Evolutionary conservation across 371 early-diverging fungal species (phyloP).

Genomic region (Circinella minor): DNA sequence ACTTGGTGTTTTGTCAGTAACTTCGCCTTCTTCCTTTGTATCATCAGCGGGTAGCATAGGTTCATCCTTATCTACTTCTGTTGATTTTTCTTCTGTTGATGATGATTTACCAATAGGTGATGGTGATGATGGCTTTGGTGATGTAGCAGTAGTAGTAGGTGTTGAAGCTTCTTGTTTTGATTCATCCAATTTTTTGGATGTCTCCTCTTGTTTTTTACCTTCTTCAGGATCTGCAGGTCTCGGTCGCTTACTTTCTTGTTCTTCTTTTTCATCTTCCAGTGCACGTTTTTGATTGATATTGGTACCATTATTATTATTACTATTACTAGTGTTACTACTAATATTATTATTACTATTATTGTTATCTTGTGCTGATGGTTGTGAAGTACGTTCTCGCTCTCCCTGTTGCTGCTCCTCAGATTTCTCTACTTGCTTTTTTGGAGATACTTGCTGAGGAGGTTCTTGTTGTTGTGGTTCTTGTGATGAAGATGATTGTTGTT

Average conservation of each 20-base stretch:
- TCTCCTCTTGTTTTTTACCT: neutral
- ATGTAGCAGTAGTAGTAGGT: neutral
- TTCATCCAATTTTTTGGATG: neutral
- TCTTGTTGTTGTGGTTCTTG: slow-evolving; percentile 21
- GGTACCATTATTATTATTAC: neutral
- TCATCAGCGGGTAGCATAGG: slow-evolving; percentile 16
- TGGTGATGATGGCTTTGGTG: slow-evolving; percentile 7
- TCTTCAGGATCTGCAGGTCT: neutral
- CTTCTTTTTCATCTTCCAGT: neutral
- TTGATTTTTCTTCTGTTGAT: neutral
- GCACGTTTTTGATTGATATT: neutral
- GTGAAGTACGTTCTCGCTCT: neutral
- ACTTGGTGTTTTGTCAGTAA: slow-evolving; percentile 20
- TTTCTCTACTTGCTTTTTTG: neutral
- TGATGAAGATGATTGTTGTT: neutral
- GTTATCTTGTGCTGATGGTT: neutral
- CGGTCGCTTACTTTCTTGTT: slow-evolving; percentile 10
- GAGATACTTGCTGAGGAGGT: neutral
- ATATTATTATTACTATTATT: neutral
- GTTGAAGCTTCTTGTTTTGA: neutral
- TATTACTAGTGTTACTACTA: neutral
- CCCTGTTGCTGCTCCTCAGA: neutral
- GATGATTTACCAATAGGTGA: neutral
- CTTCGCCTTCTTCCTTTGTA: slow-evolving; percentile 25
- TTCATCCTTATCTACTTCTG: neutral